Conservation (phyloP, 176 grass and related monocot genomes). For the Carex kokanica region DNA sequence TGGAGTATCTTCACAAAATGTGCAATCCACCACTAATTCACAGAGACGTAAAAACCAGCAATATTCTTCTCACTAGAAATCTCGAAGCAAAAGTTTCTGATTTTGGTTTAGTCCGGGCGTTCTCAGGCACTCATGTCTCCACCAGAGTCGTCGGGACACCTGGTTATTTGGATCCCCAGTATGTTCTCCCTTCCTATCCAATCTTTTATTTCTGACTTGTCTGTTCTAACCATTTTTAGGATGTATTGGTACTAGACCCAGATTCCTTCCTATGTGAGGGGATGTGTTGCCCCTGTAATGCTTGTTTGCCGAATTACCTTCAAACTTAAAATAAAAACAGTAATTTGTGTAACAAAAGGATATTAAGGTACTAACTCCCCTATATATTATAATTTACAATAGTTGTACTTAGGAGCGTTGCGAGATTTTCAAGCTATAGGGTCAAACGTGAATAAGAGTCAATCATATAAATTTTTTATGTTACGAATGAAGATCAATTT, state of each 20-base stretch:
- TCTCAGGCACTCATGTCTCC: conserved; percentile 20
- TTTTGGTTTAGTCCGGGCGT: conserved; percentile 25
- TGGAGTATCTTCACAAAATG: conserved; percentile 34
- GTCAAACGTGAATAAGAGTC: too few species aligned
- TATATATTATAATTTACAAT: background rate
- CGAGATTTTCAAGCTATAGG: too few species aligned
- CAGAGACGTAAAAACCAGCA: conserved; percentile 32
- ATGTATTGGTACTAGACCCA: background rate
- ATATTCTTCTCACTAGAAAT: conserved; percentile 24
- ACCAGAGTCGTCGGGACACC: conserved; percentile 35
- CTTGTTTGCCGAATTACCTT: background rate
- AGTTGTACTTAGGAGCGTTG: background rate
- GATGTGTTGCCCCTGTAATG: background rate
- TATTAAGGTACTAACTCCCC: background rate
- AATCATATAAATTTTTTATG: too few species aligned
- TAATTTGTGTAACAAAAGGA: background rate
- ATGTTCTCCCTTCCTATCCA: background rate
- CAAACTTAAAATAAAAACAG: background rate
- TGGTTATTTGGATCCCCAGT: conserved; percentile 54
- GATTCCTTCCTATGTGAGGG: background rate
- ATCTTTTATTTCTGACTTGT: background rate
- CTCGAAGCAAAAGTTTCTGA: conserved; percentile 31
- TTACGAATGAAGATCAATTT: too few species aligned
- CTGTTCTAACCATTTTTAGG: background rate
- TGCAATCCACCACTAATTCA: conserved; percentile 31